Evolutionary conservation across 1,284 basidiomycete species (phyloP).

Genomic region (Rhodotorula mucilaginosa): DNA sequence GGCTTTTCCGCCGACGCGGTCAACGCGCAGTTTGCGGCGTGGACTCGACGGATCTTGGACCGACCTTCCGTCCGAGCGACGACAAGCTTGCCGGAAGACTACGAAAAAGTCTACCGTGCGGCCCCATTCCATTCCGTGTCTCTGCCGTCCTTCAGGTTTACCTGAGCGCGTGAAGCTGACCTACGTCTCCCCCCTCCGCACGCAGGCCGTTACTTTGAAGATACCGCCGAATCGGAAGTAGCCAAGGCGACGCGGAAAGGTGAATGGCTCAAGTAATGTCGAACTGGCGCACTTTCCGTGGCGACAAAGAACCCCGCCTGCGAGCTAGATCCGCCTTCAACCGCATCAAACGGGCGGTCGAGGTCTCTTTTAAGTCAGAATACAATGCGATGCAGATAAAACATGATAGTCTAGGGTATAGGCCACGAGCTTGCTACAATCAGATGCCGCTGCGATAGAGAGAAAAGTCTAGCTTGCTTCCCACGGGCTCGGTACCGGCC

Average conservation of each 20-base stretch:
- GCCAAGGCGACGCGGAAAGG: constrained; percentile 58
- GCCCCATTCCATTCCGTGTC: not conserved
- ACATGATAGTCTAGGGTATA: not conserved
- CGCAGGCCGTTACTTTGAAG: constrained; percentile 54
- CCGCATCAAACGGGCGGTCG: not conserved
- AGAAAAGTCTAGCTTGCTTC: not conserved
- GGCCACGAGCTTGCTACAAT: not conserved
- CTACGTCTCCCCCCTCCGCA: not conserved
- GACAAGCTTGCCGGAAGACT: constrained; percentile 56
- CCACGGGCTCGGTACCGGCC: not conserved
- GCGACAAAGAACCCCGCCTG: too few relatives aligned
- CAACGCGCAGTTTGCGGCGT: constrained; percentile 55
- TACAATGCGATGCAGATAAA: not conserved
- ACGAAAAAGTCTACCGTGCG: constrained; percentile 54
- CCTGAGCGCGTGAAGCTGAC: too few relatives aligned
- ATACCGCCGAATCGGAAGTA: constrained; percentile 62
- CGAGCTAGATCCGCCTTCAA: too few relatives aligned
- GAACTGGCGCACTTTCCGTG: too few relatives aligned
- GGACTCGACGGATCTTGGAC: constrained; percentile 53
- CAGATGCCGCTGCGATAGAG: too few relatives aligned
- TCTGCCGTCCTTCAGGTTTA: not conserved
- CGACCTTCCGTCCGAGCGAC: constrained; percentile 58
- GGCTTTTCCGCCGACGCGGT: constrained; percentile 55
- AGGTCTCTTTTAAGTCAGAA: not conserved
- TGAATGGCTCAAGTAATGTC: constrained; percentile 18